Conservation (phyloP, 495 filamentous ascomycete genomes). For the Podospora tetraspora region DNA sequence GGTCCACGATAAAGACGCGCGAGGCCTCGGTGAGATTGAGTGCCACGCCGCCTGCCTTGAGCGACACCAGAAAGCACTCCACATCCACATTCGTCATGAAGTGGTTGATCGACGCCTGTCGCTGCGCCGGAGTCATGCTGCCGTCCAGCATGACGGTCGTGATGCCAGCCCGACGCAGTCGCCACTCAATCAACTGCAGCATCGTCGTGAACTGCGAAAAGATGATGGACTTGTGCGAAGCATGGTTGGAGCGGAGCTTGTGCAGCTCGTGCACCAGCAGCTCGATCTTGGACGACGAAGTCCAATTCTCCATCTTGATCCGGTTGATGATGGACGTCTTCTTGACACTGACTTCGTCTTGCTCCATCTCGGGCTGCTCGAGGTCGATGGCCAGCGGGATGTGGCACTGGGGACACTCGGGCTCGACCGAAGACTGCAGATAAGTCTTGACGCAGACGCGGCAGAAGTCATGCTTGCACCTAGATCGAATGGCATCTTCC, state of each 20-base stretch:
- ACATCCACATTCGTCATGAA: constrained; percentile 93
- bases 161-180: constrained; percentile 87
- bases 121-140: constrained; percentile 87
- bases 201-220: constrained; percentile 98
- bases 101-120: constrained; percentile 81
- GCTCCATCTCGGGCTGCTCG: constrained; percentile 88
- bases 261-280: constrained; percentile 89
- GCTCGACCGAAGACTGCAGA: constrained; percentile 63
- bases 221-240: constrained; percentile 91
- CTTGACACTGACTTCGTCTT: constrained; percentile 76
- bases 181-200: constrained; percentile 96
- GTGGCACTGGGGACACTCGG: constrained; percentile 90
- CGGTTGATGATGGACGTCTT: constrained; percentile 95
- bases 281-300: constrained; percentile 95
- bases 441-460: constrained; percentile 83
- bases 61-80: constrained; percentile 88
- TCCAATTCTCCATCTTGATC: constrained; percentile 97
- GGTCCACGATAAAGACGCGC: constrained; percentile 90
- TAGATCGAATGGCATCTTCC: constrained; percentile 86
- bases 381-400: constrained; percentile 84
- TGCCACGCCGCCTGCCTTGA: constrained; percentile 94
- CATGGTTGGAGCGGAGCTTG: constrained; percentile 79
- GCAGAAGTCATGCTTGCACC: constrained; percentile 93
- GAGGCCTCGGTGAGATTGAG: constrained; percentile 93
- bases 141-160: constrained; percentile 97